Base-by-base conservation (phyloP, 345 rosid genomes). In the Populus pruinosa region DNA sequence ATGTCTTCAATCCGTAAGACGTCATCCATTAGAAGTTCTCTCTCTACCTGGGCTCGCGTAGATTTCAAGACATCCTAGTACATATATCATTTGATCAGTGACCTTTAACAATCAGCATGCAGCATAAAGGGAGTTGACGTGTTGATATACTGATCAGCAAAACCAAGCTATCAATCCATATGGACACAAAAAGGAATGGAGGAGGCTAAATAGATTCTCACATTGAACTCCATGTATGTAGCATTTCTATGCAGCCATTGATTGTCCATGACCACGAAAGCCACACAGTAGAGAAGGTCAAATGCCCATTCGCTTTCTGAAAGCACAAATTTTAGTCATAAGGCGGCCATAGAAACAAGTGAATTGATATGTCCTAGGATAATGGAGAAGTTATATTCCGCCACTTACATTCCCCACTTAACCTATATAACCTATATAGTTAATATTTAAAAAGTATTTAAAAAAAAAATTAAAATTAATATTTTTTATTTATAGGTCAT, bases 221-320 rank as follows among this genome's bases (percentile, higher is more conserved):
- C 99, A 73, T 95, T 95, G 85, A 95, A 95, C 79, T 93, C 97
- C 98, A 95, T 95, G 85, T 93, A 95, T 2, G 97, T 88, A 36
- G 99, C 99, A 78, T 87, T 90, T 85, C 86, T 91, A 73, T 90
- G 92, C 31, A 95, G 86, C 99, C 99, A 95, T 84, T 90, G 96
- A 82, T 93, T 91, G 90, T 93, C 98, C 97, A 95, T 95, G 17
- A 95, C 84, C 82, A 81, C 79, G 70, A 95, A 95, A 5, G 98
- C 94, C 76, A 95, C 90, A 8, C 98, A 95, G 74, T 95, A 95
- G 63, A 95, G 96, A 86, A 95, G 84, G 81, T 93, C 99, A 79
- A 95, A 95, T 8, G 97, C 96, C 96, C 92, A 91, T 82, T 95
- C 97, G 70, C 90, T 92, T 73, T 95, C 98, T 95, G 89, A 0